Base-by-base conservation (phyloP, 495 filamentous ascomycete species). In the Apiosordaria backusii region DNA sequence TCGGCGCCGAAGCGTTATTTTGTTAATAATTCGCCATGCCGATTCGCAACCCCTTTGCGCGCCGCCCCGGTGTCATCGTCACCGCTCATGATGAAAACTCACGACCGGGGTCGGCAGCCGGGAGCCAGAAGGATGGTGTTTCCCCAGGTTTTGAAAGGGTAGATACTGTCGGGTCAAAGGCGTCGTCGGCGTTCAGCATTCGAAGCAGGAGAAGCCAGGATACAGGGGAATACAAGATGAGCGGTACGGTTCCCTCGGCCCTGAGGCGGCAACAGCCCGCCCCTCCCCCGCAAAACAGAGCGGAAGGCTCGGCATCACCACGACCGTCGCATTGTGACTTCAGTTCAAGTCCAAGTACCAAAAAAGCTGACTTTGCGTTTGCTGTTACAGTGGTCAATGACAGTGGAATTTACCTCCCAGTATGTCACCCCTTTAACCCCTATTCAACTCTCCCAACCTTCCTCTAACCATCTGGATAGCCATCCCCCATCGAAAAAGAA, bases 371-470 rank as follows among this genome's bases (percentile, higher is more conserved):
- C 35, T 45, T 13, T 1, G 35, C 35, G 9, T 2, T 15, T 45
- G 35, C 16, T 60, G 10, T 65, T 64, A 16, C 74, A 99, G 95
- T 97, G 50, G 94, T 99, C 74, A 95, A 97, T 78, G 94, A 95
- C 76, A 94, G 92, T 78, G 95, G 95, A 57, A 91, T 97, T 62
- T 99, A 97, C 79, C 89, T 98, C 68, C 95, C 95, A 75, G 93
- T 96, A 88, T 72, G 81, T 67, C 10, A 52, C 22, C 10, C 7
- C 62, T 25, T 25, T 15, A 50, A 58, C 21, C 19, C 25, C 53
- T 62, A 18, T 19, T 29, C 15, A 4, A 50, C 21, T 23, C 6
- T 6, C 22, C 13, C 10, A 24, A 21, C 29, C 10, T 5, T 18
- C 54, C 29, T 63, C 69, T 60, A 26, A 60, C 18, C 5, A 58